A percentile compares a stretch with the other conserved stretches of the same genome.
phyloP scores from a whole-genome alignment of 495 filamentous ascomycete genomes.

The Penicillium parvum region DNA sequence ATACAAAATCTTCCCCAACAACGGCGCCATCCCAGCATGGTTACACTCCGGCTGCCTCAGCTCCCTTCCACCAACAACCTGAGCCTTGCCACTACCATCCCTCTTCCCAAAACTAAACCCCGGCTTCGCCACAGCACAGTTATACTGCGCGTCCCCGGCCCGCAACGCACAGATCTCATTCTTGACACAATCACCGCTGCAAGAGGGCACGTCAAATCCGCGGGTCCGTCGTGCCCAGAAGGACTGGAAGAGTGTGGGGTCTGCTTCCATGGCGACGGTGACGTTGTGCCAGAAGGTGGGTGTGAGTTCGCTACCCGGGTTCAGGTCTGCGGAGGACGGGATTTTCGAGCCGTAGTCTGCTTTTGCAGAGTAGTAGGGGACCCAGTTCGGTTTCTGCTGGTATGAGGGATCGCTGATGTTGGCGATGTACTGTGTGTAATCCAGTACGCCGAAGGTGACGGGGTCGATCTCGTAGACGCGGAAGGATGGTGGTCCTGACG shows the following conservation, averaged over 20 bases:
- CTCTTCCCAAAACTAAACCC: constrained; percentile 25
- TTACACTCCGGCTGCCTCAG: constrained; percentile 17
- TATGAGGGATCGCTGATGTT: constrained; percentile 44
- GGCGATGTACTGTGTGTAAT: constrained; percentile 49
- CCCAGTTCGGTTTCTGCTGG: constrained; percentile 42
- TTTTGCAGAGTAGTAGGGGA: constrained; percentile 50
- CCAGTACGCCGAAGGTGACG: constrained; percentile 49
- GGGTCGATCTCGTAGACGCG: constrained; percentile 55
- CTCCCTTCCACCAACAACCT: background rate
- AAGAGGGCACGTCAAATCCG: constrained; percentile 30
- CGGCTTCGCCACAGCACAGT: constrained; percentile 18
- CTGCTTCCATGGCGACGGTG: constrained; percentile 38
- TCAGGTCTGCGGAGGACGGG: constrained; percentile 32
- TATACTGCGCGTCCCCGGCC: constrained; percentile 35
- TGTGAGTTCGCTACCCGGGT: constrained; percentile 38
- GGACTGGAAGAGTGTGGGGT: constrained; percentile 32
- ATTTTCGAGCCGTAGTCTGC: constrained; percentile 46
- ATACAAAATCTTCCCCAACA: constrained; percentile 19
- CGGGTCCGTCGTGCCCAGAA: constrained; percentile 36
- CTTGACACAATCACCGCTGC: constrained; percentile 32
- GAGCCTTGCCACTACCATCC: constrained; percentile 1
- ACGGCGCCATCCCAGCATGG: constrained; percentile 23
- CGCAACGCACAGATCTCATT: constrained; percentile 40
- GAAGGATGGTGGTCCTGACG: constrained; percentile 49
- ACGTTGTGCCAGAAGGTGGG: constrained; percentile 58